phyloP scores from a whole-genome alignment of 495 filamentous ascomycete species.

The Xylaria bambusicola region DNA sequence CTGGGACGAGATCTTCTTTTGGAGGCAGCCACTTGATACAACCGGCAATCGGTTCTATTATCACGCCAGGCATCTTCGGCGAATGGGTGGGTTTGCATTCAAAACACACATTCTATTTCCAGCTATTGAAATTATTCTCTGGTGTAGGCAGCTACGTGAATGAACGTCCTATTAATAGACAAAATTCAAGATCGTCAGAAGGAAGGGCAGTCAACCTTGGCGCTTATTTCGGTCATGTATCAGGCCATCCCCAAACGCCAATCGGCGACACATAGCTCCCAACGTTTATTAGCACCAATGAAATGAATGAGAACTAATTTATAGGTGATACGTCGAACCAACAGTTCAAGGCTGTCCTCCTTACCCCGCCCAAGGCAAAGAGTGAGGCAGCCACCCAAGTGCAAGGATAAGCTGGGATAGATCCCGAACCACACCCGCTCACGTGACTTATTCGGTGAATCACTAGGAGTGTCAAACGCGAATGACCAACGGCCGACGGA shows the following conservation, averaged over 20 bases:
- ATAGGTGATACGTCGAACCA: not conserved
- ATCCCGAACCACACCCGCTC: no score
- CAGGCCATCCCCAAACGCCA: not conserved
- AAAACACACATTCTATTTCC: not conserved
- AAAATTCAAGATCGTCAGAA: no score
- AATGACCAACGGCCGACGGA: no score
- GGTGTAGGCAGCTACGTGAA: no score
- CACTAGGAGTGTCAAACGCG: no score
- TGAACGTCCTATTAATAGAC: no score
- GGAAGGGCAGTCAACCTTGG: not conserved
- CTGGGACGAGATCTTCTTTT: constrained; percentile 15
- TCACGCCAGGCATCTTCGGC: constrained; percentile 12
- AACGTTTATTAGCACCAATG: not conserved
- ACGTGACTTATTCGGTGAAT: no score
- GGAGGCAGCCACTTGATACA: constrained; percentile 32
- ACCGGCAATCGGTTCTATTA: constrained; percentile 22
- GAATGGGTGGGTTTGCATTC: no score
- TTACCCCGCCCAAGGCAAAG: no score
- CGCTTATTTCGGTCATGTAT: not conserved
- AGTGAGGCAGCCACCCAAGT: no score
- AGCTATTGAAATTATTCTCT: not conserved
- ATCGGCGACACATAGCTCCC: constrained; percentile 2
- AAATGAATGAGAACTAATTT: no score
- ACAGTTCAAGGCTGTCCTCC: not conserved
- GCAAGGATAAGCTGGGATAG: no score